Evolutionary conservation across 352 stramenopile species (phyloP).

Genomic region (Pythium rhizo-oryzae): DNA sequence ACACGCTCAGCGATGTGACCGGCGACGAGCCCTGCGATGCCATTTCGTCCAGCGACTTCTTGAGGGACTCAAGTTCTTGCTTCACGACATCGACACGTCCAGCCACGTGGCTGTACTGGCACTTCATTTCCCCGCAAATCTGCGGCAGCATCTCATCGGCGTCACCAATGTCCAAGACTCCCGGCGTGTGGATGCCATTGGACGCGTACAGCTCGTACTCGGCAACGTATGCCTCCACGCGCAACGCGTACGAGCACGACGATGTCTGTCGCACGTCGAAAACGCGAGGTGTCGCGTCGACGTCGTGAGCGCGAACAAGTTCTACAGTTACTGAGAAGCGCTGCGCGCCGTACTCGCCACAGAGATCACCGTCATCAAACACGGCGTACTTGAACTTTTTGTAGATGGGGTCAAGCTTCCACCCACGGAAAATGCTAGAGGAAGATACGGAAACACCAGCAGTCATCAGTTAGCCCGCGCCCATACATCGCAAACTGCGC

Average conservation of each 20-base stretch:
- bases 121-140: constrained; percentile 78
- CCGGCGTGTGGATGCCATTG: constrained; percentile 63
- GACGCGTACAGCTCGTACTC: constrained; percentile 40
- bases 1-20: constrained; percentile 58
- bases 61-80: constrained; percentile 43
- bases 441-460: neutral
- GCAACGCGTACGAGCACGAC: constrained; percentile 57
- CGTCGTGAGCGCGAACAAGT: constrained; percentile 49
- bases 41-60: constrained; percentile 23
- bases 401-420: constrained; percentile 78
- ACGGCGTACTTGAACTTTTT: constrained; percentile 79
- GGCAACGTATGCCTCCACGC: constrained; percentile 51
- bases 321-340: constrained; percentile 55
- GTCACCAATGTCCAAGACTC: constrained; percentile 69
- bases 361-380: constrained; percentile 78
- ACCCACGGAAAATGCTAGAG: constrained; percentile 72
- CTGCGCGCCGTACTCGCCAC: constrained; percentile 39
- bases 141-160: constrained; percentile 53
- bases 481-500: neutral
- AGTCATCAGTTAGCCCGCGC: neutral
- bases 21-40: constrained; percentile 23
- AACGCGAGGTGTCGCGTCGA: constrained; percentile 40
- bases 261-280: constrained; percentile 62
- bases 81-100: constrained; percentile 53
- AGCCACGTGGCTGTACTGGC: constrained; percentile 54